Evolutionary conservation across 441 rosid genomes (phyloP).

Genomic region (Macaranga tanarius): DNA sequence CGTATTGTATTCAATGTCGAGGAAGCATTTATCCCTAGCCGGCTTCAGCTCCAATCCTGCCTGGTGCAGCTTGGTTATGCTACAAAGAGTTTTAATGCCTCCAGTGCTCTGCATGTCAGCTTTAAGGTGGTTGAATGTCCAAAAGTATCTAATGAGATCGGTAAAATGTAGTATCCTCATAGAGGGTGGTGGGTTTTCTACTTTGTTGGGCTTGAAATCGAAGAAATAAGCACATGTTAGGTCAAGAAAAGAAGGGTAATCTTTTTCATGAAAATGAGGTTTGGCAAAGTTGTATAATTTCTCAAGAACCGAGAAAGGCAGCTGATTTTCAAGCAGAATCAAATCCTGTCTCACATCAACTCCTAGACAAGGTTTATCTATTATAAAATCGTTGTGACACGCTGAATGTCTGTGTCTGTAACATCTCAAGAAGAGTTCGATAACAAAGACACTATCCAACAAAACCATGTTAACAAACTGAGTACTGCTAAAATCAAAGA

Average conservation of each 20-base stretch:
- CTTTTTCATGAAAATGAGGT: not conserved
- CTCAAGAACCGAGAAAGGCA: conserved; percentile 17
- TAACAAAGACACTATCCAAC: conserved; percentile 30
- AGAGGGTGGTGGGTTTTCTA: not conserved
- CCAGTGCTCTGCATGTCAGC: not conserved
- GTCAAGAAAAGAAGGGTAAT: conserved; percentile 12
- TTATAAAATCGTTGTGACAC: conserved; percentile 7
- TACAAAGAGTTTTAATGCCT: not conserved
- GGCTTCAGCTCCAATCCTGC: conserved; percentile 31
- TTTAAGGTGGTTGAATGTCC: not conserved
- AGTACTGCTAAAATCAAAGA: not conserved
- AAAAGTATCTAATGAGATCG: conserved; percentile 19
- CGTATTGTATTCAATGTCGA: not conserved
- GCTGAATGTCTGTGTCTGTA: not conserved
- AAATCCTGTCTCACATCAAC: conserved; percentile 25
- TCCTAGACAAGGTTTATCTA: conserved; percentile 23
- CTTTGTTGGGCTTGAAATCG: conserved; percentile 1
- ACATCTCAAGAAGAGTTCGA: conserved; percentile 26
- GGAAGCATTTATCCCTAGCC: too few relatives aligned
- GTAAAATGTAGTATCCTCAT: conserved; percentile 18
- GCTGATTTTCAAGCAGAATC: conserved; percentile 36
- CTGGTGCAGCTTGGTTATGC: conserved; percentile 22
- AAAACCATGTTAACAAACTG: conserved; percentile 18
- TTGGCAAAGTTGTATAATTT: conserved; percentile 15
- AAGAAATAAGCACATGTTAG: conserved; percentile 17